These are phyloP conservation scores for Cylindricascospora bacillispora DNA, from an alignment of 1,139 yeast genomes.

Conservation along the genomic window DNA sequence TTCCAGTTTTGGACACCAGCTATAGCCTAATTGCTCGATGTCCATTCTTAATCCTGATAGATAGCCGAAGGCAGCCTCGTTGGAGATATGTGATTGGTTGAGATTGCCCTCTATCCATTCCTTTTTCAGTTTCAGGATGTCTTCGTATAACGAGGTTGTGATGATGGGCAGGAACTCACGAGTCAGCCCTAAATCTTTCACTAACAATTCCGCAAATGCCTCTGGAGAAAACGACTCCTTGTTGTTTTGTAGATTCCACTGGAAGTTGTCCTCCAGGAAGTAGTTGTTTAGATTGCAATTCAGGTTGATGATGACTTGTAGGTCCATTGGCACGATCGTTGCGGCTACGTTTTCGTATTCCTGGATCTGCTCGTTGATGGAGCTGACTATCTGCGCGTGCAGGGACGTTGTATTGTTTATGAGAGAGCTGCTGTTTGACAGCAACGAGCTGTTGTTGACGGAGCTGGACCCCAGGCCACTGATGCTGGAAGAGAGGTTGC, in stretches of 20 bases:
- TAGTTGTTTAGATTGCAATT: constrained; percentile 76
- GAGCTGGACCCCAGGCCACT: too few species aligned
- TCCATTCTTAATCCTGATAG: constrained; percentile 58
- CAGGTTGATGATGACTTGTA: constrained; percentile 68
- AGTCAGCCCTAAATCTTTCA: constrained; percentile 69
- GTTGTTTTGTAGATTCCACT: constrained; percentile 59
- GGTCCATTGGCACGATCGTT: constrained; percentile 44
- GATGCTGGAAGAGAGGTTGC: too few species aligned
- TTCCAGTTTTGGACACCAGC: constrained; percentile 87
- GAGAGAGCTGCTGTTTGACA: too few species aligned
- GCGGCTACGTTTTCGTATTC: constrained; percentile 58
- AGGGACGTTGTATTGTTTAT: constrained; percentile 30
- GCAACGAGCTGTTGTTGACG: too few species aligned
- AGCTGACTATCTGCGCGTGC: constrained; percentile 52
- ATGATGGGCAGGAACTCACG: constrained; percentile 87
- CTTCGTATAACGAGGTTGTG: constrained; percentile 77
- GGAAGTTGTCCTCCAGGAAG: constrained; percentile 83
- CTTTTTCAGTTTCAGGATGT: constrained; percentile 59
- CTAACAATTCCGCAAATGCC: constrained; percentile 68
- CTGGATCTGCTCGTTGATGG: constrained; percentile 69
- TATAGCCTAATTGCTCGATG: constrained; percentile 48
- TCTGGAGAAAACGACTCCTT: constrained; percentile 54
- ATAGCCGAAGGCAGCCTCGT: constrained; percentile 45
- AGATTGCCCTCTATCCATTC: constrained; percentile 75
- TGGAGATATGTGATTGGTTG: constrained; percentile 41